These are phyloP conservation scores for Oryza brachyantha DNA, from an alignment of 176 grass and related monocot genomes.

Conservation along the genomic window DNA sequence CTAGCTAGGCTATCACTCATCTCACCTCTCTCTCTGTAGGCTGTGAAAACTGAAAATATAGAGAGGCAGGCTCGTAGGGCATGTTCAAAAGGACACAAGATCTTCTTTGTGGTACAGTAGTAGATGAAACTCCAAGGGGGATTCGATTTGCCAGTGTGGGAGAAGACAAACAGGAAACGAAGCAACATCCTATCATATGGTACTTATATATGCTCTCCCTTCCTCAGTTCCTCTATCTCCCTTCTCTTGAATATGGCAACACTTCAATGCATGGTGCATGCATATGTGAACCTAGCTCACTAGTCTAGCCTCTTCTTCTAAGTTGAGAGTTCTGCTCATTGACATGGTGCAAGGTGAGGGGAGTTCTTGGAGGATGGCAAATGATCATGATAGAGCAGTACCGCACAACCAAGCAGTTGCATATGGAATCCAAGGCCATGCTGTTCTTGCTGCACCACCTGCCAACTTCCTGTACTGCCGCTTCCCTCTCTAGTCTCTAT, in stretches of 20 bases:
- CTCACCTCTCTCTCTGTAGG: constrained; percentile 1
- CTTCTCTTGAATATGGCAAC: constrained; percentile 21
- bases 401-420: constrained; percentile 34
- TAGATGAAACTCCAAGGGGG: constrained; percentile 52
- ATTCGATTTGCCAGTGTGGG: constrained; percentile 41
- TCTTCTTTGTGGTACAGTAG: constrained; percentile 57
- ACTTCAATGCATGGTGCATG: constrained; percentile 2
- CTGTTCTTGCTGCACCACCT: constrained; percentile 33
- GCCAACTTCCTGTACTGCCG: constrained; percentile 57
- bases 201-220: constrained; percentile 17
- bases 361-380: constrained; percentile 45
- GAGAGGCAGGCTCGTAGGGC: constrained; percentile 32
- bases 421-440: constrained; percentile 50
- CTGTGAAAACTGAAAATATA: constrained; percentile 32
- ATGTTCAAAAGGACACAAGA: constrained; percentile 63
- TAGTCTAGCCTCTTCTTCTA: constrained; percentile 1
- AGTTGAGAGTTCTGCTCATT: constrained; percentile 9
- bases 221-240: neutral
- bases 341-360: constrained; percentile 41
- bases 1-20: constrained; percentile 10
- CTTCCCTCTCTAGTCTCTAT: constrained; percentile 21
- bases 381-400: constrained; percentile 40
- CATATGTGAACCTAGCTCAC: constrained; percentile 23
- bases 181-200: constrained; percentile 30
- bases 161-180: constrained; percentile 40